Evolutionary conservation across 2,329 filamentous ascomycete species (phyloP).

Genomic region (Periconia sp.): DNA sequence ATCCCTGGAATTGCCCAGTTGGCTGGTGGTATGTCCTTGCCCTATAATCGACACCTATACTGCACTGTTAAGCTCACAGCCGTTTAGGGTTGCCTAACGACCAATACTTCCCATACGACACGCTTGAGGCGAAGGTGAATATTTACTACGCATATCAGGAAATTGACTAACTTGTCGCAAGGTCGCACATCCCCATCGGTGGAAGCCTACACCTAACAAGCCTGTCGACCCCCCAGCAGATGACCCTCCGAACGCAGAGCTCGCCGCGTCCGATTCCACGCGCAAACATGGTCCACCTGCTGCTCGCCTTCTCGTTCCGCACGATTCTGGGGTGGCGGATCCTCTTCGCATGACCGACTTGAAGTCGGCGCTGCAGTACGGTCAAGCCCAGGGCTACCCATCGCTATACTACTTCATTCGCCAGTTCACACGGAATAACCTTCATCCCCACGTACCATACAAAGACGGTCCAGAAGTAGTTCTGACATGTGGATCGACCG

Average conservation of each 20-base stretch:
- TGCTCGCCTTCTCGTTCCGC: conserved; percentile 73
- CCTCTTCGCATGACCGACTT: conserved; percentile 77
- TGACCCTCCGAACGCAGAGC: conserved; percentile 28
- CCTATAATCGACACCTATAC: not conserved
- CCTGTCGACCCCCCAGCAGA: conserved; percentile 54
- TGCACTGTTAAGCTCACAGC: conserved; percentile 20
- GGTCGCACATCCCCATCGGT: conserved; percentile 75
- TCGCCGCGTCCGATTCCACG: conserved; percentile 32
- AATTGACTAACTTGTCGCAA: conserved; percentile 2
- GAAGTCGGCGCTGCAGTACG: conserved; percentile 84
- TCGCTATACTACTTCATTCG: conserved; percentile 78
- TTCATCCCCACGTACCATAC: conserved; percentile 85
- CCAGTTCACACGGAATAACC: conserved; percentile 75
- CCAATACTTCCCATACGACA: conserved; percentile 87
- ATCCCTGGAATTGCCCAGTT: conserved; percentile 68
- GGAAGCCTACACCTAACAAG: conserved; percentile 71
- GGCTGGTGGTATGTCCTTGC: conserved; percentile 58
- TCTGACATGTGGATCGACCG: conserved; percentile 81
- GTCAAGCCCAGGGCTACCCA: conserved; percentile 80
- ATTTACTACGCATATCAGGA: not conserved
- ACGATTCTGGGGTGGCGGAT: conserved; percentile 65
- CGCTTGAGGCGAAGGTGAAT: conserved; percentile 73
- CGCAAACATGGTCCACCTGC: conserved; percentile 35
- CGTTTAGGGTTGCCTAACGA: conserved; percentile 76
- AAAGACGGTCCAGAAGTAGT: conserved; percentile 76